Evolutionary conservation across 208 protist species (phyloP), one percentile per base, ranked within the genome.

Genomic region (Leishmania braziliensis): DNA sequence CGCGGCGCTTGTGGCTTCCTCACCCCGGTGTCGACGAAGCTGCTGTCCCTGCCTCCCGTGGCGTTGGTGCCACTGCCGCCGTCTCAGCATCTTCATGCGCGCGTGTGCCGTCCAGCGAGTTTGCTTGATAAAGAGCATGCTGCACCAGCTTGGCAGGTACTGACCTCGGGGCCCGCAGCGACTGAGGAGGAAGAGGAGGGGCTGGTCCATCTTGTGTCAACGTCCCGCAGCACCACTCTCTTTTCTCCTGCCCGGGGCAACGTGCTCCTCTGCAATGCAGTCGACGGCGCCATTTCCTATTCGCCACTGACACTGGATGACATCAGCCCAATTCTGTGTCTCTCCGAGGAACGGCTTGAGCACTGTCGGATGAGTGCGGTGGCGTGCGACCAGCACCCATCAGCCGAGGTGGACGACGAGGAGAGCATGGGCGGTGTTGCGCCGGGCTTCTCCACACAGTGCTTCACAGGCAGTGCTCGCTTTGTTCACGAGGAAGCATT

Each of bases 251-350:
- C 39, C 23, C 36, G 68, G 2, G 18, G 70, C n/a, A 10, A 65
- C 5, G 23, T 80, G 50, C 56, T 53, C 56, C 71, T 83, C 43
- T 20, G 71, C 29, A 81, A 39, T 65, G 76, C 72, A 2, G 78
- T 86, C 14, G 83, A 80, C 58, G n/a, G 33, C 69, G 33, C 56
- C 58, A 51, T 84, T 39, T 53, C 80, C 36, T 83, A 80, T 56
- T 84, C 79, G 2, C 74, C 75, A 5, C n/a, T 26, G 8, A 77
- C 75, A 43, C 66, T 87, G 58, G 84, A 87, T 43, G 84, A 83
- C 75, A 75, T 83, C 68, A 79, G 66, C 39, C 84, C 84, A 23
- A 80, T 81, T 73, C 6, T 74, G 8, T 79, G 77, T n/a, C 84
- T 83, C 56, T 78, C 66, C 5, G 76, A 81, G 23, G 79, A 83